These are phyloP conservation scores for Gelatoporia subvermispora DNA, from an alignment of 768 basidiomycete species.

Conservation along the genomic window DNA sequence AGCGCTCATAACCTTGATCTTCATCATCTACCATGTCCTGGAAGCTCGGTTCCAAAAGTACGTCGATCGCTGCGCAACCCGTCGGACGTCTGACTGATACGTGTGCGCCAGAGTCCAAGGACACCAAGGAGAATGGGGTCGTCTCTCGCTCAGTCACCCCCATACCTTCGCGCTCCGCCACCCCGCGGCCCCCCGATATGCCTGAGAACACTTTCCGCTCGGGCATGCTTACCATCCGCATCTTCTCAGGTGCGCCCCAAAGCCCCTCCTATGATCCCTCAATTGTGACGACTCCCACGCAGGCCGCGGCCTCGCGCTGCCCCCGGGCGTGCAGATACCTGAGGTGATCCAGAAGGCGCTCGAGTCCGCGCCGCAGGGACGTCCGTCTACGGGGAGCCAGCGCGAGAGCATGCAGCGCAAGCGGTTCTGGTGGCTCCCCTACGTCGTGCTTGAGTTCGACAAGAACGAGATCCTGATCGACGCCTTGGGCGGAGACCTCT, in stretches of 20 bases:
- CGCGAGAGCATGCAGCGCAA: constrained; percentile 90
- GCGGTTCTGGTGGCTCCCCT: constrained; percentile 94
- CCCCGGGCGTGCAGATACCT: constrained; percentile 75
- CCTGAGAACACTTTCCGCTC: constrained; percentile 56
- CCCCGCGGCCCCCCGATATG: constrained; percentile 47
- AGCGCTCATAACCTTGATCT: neutral
- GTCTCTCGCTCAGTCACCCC: constrained; percentile 78
- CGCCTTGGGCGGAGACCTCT: constrained; percentile 90
- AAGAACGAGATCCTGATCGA: constrained; percentile 97
- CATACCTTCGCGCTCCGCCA: constrained; percentile 76
- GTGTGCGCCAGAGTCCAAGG: constrained; percentile 54
- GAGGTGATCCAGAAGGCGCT: constrained; percentile 82
- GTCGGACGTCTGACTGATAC: neutral
- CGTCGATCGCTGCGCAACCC: constrained; percentile 1
- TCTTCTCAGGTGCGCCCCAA: constrained; percentile 73
- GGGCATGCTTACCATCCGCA: constrained; percentile 92
- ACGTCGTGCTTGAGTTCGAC: constrained; percentile 95
- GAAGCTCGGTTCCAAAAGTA: constrained; percentile 27
- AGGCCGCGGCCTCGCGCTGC: constrained; percentile 80
- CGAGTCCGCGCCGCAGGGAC: constrained; percentile 48
- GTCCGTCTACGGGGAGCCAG: constrained; percentile 57
- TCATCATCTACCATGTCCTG: constrained; percentile 17
- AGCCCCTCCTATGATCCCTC: neutral
- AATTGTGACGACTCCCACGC: constrained; percentile 8
- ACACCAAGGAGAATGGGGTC: constrained; percentile 62